phyloP scores from a whole-genome alignment of 2,329 filamentous ascomycete genomes.

The Zymoseptoria ardabiliae region DNA sequence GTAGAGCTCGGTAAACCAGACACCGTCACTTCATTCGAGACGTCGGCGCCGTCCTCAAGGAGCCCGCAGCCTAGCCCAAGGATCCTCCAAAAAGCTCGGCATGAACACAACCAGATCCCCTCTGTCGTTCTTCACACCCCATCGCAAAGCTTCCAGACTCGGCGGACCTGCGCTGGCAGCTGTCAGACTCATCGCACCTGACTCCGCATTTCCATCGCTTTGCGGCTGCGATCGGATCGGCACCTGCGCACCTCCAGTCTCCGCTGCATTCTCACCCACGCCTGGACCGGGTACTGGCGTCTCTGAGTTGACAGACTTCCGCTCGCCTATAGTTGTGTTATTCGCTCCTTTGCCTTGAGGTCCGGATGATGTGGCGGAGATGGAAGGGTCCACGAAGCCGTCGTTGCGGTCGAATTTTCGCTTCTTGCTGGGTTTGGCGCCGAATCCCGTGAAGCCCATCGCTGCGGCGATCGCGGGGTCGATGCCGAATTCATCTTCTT shows the following conservation, averaged over 20 bases:
- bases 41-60: slow-evolving; percentile 25
- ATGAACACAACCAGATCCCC: slow-evolving; percentile 67
- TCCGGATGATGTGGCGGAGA: slow-evolving; percentile 21
- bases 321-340: slow-evolving; percentile 17
- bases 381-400: slow-evolving; percentile 39
- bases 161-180: slow-evolving; percentile 6
- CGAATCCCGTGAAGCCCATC: slow-evolving; percentile 70
- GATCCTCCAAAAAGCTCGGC: slow-evolving; percentile 62
- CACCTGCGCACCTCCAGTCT: background rate
- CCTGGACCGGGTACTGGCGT: background rate
- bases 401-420: slow-evolving; percentile 57
- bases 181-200: background rate
- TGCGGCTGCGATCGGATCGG: background rate
- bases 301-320: background rate
- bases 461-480: slow-evolving; percentile 55
- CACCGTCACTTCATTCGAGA: no score
- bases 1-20: no score
- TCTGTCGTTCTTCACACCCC: slow-evolving; percentile 37
- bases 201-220: background rate
- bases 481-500: slow-evolving; percentile 32
- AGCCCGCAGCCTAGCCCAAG: slow-evolving; percentile 48
- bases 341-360: slow-evolving; percentile 30
- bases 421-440: slow-evolving; percentile 54
- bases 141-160: slow-evolving; percentile 32
- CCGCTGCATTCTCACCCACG: background rate